These are phyloP conservation scores for Usnea hakonensis DNA, from an alignment of 495 filamentous ascomycete genomes.

Conservation along the genomic window DNA sequence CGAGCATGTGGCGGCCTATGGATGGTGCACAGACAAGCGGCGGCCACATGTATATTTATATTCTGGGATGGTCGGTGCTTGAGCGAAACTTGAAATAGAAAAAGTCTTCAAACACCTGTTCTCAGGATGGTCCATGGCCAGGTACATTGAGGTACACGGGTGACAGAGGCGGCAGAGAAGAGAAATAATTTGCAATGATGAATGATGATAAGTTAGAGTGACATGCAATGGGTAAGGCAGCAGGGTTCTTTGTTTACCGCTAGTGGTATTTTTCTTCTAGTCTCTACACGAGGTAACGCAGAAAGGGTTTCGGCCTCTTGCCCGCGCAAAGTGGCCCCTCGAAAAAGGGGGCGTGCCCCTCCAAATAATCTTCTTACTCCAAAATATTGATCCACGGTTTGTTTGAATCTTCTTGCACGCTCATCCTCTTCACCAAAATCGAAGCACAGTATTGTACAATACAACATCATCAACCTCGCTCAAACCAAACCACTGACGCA, in stretches of 20 bases:
- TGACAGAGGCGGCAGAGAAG: not conserved
- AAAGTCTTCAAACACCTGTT: not conserved
- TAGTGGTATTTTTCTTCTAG: constrained; percentile 7
- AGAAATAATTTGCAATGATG: too few species aligned
- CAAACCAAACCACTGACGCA: not conserved
- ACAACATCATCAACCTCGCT: not conserved
- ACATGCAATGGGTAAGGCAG: not conserved
- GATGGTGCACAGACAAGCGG: not conserved
- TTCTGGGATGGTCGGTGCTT: not conserved
- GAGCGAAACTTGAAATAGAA: not conserved
- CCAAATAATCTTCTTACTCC: constrained; percentile 10
- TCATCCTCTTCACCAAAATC: constrained; percentile 2
- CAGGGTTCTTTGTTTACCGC: not conserved
- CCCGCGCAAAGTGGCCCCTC: constrained; percentile 16
- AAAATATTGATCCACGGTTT: not conserved
- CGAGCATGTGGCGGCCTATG: not conserved
- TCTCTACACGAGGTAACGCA: not conserved
- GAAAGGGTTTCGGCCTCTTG: not conserved
- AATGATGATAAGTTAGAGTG: not conserved
- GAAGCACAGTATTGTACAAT: too few species aligned
- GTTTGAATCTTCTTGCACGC: not conserved
- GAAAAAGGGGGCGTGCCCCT: constrained; percentile 16
- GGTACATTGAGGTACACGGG: too few species aligned
- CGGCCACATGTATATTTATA: not conserved
- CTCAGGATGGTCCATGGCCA: too few species aligned